These are phyloP conservation scores for Trichoderma gracile DNA, from an alignment of 2,329 filamentous ascomycete species.

Conservation along the genomic window DNA sequence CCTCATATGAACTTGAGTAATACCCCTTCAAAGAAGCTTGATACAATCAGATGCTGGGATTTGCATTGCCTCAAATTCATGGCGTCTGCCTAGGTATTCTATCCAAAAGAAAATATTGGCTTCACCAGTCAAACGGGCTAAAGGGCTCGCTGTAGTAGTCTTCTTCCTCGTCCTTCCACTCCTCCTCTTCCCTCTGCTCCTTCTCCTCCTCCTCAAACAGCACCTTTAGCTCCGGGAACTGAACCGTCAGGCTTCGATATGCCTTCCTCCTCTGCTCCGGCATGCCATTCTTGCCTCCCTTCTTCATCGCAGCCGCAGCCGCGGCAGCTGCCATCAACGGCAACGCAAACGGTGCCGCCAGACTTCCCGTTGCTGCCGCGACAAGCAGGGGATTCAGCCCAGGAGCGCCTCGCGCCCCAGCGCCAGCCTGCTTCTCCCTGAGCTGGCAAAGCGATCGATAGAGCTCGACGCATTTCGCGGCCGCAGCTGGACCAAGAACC, in stretches of 20 bases:
- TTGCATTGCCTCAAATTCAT: not conserved
- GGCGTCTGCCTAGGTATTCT: not conserved
- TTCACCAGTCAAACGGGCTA: constrained; percentile 10
- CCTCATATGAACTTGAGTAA: not conserved
- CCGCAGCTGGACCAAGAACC: not conserved
- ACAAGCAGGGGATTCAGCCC: not conserved
- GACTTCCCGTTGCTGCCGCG: constrained; percentile 5
- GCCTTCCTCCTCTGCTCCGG: constrained; percentile 12
- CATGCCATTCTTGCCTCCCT: not conserved
- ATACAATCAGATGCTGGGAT: not conserved
- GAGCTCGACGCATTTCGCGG: not conserved
- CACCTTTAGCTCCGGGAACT: constrained; percentile 3
- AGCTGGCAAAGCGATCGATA: constrained; percentile 4
- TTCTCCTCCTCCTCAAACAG: constrained; percentile 10
- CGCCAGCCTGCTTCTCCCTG: not conserved
- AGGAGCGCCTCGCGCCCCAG: not conserved
- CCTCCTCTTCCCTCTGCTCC: not conserved
- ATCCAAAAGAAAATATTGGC: not conserved
- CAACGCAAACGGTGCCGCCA: constrained; percentile 6
- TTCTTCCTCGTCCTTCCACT: constrained; percentile 11
- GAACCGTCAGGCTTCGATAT: not conserved
- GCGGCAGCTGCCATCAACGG: constrained; percentile 6
- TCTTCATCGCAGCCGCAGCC: constrained; percentile 2
- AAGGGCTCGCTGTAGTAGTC: constrained; percentile 8
- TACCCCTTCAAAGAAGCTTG: too few species aligned